Conservation (phyloP, 495 filamentous ascomycete species). For the Eremomyces bilateralis region DNA sequence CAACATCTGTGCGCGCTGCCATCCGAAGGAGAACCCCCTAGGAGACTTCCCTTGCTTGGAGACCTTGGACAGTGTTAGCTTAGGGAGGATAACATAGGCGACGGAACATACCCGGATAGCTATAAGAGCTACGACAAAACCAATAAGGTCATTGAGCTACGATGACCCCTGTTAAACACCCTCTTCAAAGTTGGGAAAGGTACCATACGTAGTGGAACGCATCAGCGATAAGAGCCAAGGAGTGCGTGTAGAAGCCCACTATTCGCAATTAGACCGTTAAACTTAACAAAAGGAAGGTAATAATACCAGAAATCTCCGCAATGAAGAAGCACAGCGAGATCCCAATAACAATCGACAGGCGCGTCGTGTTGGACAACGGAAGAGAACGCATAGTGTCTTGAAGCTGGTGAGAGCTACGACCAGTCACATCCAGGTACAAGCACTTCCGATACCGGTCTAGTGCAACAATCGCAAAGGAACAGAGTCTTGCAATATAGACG, state of each 20-base stretch:
- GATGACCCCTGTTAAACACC: neutral
- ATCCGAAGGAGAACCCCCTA: conserved; percentile 24
- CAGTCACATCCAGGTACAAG: too few relatives aligned
- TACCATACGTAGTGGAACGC: conserved; percentile 14
- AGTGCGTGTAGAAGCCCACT: conserved; percentile 17
- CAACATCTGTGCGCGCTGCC: conserved; percentile 12
- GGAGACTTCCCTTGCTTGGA: conserved; percentile 14
- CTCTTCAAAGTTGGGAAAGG: neutral
- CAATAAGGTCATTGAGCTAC: conserved; percentile 13
- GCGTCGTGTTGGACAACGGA: too few relatives aligned
- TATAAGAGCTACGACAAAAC: conserved; percentile 11
- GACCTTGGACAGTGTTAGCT: neutral
- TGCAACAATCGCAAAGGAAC: too few relatives aligned
- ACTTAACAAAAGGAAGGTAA: neutral
- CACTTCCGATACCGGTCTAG: too few relatives aligned
- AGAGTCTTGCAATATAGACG: too few relatives aligned
- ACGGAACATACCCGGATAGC: conserved; percentile 5
- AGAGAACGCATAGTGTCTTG: too few relatives aligned
- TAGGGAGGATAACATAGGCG: neutral
- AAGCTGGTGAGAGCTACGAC: too few relatives aligned
- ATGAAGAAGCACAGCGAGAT: conserved; percentile 31
- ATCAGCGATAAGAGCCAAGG: conserved; percentile 13
- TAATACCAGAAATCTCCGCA: conserved; percentile 26
- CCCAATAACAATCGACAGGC: conserved; percentile 24
- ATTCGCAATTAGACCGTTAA: conserved; percentile 1